Evolutionary conservation across 208 protist genomes (phyloP).

Genomic region (Wallacemonas collosoma): DNA sequence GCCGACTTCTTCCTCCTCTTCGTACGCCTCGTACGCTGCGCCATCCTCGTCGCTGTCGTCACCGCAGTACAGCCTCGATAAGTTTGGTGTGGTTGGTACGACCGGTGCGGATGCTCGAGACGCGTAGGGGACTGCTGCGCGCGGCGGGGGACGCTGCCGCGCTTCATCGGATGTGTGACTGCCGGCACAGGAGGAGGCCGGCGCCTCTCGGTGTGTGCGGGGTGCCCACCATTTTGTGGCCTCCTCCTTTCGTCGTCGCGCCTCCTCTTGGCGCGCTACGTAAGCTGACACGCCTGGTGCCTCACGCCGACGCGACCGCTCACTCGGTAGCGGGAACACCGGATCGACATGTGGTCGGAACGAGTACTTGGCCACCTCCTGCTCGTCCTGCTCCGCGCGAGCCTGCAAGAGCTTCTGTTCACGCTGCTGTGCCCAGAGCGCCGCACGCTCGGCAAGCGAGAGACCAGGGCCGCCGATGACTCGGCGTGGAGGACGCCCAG

Average conservation of each 20-base stretch:
- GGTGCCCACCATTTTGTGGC: constrained; percentile 61
- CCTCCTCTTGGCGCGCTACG: constrained; percentile 58
- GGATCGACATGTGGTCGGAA: constrained; percentile 64
- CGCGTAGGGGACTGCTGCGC: no score
- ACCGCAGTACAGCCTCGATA: background rate
- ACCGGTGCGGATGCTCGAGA: background rate
- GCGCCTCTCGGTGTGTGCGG: constrained; percentile 1
- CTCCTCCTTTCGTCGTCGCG: constrained; percentile 53
- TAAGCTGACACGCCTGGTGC: constrained; percentile 48
- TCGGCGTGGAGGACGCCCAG: constrained; percentile 52
- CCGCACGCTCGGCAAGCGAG: constrained; percentile 49
- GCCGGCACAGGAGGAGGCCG: background rate
- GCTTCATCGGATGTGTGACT: no score
- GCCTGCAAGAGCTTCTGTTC: constrained; percentile 40
- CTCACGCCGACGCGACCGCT: constrained; percentile 17
- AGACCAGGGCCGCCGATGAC: constrained; percentile 27
- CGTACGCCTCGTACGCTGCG: constrained; percentile 6
- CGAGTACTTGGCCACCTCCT: constrained; percentile 45
- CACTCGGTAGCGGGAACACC: constrained; percentile 48
- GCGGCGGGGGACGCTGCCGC: no score
- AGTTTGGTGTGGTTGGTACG: background rate
- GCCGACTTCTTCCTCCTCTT: constrained; percentile 13
- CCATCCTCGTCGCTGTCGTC: constrained; percentile 16
- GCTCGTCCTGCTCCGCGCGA: constrained; percentile 40
- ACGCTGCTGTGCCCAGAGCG: constrained; percentile 58